Evolutionary conservation across 2,329 filamentous ascomycete genomes (phyloP), one percentile per base, ranked within the genome.

Genomic region (Venturia oleaginea): DNA sequence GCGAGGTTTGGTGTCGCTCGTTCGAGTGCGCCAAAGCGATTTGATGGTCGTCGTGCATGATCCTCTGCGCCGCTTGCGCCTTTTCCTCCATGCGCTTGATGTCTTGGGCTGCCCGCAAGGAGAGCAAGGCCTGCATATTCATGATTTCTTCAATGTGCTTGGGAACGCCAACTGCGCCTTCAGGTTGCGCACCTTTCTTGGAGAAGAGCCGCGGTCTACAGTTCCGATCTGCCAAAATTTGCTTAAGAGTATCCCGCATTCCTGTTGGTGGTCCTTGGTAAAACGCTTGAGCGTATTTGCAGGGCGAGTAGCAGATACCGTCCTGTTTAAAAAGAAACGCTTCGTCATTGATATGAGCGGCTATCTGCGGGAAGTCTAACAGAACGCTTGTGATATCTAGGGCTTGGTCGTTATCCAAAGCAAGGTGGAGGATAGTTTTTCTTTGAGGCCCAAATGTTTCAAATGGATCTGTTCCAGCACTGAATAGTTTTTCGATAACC

Each of bases 351-450:
- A 64, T 38, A 30, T 64, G n/a, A n/a, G 48, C 62, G 19, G 34
- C 15, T 17, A 64, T 32, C 43, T 64, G 62, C 46, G 62, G 51
- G 27, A 59, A 64, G 19, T 59, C 46, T 27, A 64, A 13, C 30
- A 64, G 37, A n/a, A 59, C 37, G n/a, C 51, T 64, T 7, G 51
- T 46, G 11, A 64, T 59, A 4, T 40, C 46, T 5, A 55, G 17
- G 6, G 62, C 32, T 32, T 48, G 24, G 22, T 57, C 51, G 22
- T 64, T 64, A 32, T 64, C 62, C 19, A 64, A 51, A 55, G 62
- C 62, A 43, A 64, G 62, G 19, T 64, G 62, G 27, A 64, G 62
- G n/a, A 64, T 30, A 19, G 32, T 64, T 59, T 59, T 64, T n/a
- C 48, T 51, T 6, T 55, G 17, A n/a, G 51, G 15, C 17, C 51